Evolutionary conservation across 1,284 basidiomycete genomes (phyloP).

Genomic region (Melampsora larici-populina): DNA sequence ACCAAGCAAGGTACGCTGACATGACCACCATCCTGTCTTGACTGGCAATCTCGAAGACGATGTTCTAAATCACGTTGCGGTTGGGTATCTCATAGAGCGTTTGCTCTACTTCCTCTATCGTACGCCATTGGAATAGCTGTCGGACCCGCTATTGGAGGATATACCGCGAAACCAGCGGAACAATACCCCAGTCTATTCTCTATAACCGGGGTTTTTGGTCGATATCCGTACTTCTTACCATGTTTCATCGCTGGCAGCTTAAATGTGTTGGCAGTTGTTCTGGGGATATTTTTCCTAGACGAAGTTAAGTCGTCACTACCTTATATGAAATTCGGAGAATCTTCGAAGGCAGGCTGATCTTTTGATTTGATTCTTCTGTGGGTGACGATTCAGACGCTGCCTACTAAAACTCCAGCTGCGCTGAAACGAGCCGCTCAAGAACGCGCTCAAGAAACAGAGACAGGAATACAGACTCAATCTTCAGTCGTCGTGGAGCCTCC

Average conservation of each 20-base stretch:
- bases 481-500: neutral
- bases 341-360: neutral
- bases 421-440: conserved; percentile 1
- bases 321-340: neutral
- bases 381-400: conserved; percentile 1
- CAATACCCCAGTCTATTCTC: conserved; percentile 9
- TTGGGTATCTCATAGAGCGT: neutral
- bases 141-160: conserved; percentile 16
- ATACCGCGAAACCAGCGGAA: conserved; percentile 5
- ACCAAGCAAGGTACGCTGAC: conserved; percentile 3
- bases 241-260: conserved; percentile 10
- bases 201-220: neutral
- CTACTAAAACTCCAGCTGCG: conserved; percentile 8
- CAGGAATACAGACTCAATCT: neutral
- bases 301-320: conserved; percentile 2
- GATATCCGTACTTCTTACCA: conserved; percentile 21
- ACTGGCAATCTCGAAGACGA: neutral
- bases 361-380: neutral
- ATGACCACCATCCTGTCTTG: neutral
- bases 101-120: conserved; percentile 7
- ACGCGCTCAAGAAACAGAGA: neutral
- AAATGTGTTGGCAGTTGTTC: conserved; percentile 1
- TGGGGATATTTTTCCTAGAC: conserved; percentile 11
- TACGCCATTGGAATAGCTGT: conserved; percentile 15
- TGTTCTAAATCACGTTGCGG: neutral